Percentiles rank a stretch among this genome's conserved stretches.
Conservation (phyloP, 257 asterid genomes). For the Ligustrum vulgare region DNA sequence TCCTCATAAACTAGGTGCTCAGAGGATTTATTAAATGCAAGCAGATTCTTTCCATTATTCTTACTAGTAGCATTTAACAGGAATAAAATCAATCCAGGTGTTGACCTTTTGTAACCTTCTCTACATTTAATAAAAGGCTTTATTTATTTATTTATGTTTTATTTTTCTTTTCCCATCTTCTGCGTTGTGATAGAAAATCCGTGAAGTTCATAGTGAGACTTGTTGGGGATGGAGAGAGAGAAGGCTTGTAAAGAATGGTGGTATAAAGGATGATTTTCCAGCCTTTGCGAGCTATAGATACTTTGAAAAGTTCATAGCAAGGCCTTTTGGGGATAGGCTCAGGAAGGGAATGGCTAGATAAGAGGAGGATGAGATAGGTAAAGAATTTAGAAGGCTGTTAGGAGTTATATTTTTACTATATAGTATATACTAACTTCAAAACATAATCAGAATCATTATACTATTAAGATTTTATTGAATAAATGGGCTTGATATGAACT, state of each 20-base stretch:
- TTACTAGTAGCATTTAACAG: background rate
- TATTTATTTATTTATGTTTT: background rate
- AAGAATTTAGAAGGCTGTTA: background rate
- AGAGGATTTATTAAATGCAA: background rate
- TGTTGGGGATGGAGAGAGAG: background rate
- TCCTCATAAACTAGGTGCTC: slow-evolving; percentile 9
- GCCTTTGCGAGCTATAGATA: background rate
- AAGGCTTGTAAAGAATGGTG: background rate
- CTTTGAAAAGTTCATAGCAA: background rate
- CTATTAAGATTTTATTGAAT: background rate
- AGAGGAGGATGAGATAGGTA: background rate
- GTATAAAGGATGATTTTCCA: background rate
- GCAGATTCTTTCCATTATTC: background rate
- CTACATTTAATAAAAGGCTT: background rate
- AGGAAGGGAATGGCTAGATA: background rate
- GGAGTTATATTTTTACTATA: slow-evolving; percentile 9
- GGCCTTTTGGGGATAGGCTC: background rate
- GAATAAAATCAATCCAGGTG: slow-evolving; percentile 1
- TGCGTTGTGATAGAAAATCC: background rate
- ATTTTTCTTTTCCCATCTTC: background rate
- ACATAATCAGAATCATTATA: slow-evolving; percentile 11
- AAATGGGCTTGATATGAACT: background rate
- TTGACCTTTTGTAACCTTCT: slow-evolving; percentile 9
- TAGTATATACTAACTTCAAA: background rate
- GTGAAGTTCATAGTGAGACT: background rate